Evolutionary conservation across 805 yeast species (phyloP).

Genomic region (Hanseniaspora lindneri): DNA sequence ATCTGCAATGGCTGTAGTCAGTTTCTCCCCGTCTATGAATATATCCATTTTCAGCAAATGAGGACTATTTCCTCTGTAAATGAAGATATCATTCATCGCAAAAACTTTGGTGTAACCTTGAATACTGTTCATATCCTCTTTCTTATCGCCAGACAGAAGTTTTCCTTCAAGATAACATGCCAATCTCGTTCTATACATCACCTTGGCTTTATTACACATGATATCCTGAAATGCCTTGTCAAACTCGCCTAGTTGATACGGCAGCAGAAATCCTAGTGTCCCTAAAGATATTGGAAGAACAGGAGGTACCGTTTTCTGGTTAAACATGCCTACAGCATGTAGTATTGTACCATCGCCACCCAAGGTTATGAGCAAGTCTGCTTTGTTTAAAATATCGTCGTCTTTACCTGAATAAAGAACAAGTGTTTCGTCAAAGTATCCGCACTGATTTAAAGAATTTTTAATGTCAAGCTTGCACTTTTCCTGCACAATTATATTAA

Average conservation of each 20-base stretch:
- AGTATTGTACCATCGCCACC: slow-evolving; percentile 97
- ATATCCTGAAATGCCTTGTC: slow-evolving; percentile 52
- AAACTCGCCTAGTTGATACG: slow-evolving; percentile 64
- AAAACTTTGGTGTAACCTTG: slow-evolving; percentile 35
- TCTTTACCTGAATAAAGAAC: slow-evolving; percentile 47
- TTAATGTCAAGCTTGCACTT: slow-evolving; percentile 63
- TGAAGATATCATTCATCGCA: slow-evolving; percentile 85
- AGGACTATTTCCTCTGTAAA: slow-evolving; percentile 82
- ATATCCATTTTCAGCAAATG: slow-evolving; percentile 74
- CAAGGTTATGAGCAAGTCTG: slow-evolving; percentile 71
- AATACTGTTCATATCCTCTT: slow-evolving; percentile 16
- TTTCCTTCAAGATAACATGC: slow-evolving; percentile 51
- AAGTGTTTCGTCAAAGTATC: slow-evolving; percentile 28
- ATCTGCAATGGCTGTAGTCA: slow-evolving; percentile 86
- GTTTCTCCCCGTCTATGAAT: slow-evolving; percentile 68
- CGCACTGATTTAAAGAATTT: slow-evolving; percentile 19
- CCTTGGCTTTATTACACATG: slow-evolving; percentile 55
- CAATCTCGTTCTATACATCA: slow-evolving; percentile 63
- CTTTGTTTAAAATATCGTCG: slow-evolving; percentile 46
- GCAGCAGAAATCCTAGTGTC: slow-evolving; percentile 77
- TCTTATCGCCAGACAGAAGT: slow-evolving; percentile 6
- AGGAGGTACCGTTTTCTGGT: slow-evolving; percentile 69
- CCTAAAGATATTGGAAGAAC: slow-evolving; percentile 81
- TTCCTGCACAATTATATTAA: slow-evolving; percentile 65
- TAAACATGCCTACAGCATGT: slow-evolving; percentile 69